Evolutionary conservation across 2,329 filamentous ascomycete species (phyloP), one percentile per base, ranked within the genome.

Genomic region (Piedraia hortae): DNA sequence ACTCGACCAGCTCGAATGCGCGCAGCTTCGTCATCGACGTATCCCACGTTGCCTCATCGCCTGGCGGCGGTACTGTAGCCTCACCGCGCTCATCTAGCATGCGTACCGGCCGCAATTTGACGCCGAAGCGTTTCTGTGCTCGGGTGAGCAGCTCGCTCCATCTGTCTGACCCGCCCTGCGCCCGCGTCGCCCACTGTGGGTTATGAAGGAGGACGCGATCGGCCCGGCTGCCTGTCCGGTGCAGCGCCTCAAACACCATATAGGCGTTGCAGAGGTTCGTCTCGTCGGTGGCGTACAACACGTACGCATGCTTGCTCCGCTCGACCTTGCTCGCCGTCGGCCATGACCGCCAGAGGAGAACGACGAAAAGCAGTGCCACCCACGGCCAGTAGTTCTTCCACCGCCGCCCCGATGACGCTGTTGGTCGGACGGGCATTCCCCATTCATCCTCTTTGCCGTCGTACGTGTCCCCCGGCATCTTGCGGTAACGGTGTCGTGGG

Each of bases 21-120:
- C 68, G 53, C 12, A 73, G 53, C 37, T 74, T 73, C 12, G 63
- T 66, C 32, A 62, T 63, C 2, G 59, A 63, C 16, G 59, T 55
- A 25, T 62, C 57, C 64, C 63, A 70, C 5, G 27, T 24, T 9
- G 20, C 19, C n/a, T n/a, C n/a, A n/a, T n/a, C n/a, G n/a, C n/a
- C n/a, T n/a, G n/a, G n/a, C n/a, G n/a, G n/a, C 6, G 15, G 10
- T 7, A 13, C 12, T 5, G 22, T 22, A 13, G 17, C 12, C 13
- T 28, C 24, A 14, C 27, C 27, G 7, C 28, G 19, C 12, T 28
- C 23, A 18, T 30, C 28, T 5, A 30, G 21, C 5, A 28, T 16
- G 11, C 19, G 21, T 2, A 27, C 26, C 3, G 28, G 23, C 23
- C 50, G 39, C 21, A 59, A 34, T 27, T 50, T 45, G 19, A 51